phyloP scores from a whole-genome alignment of 1,284 basidiomycete genomes.

The Papiliotrema nemorosa region DNA sequence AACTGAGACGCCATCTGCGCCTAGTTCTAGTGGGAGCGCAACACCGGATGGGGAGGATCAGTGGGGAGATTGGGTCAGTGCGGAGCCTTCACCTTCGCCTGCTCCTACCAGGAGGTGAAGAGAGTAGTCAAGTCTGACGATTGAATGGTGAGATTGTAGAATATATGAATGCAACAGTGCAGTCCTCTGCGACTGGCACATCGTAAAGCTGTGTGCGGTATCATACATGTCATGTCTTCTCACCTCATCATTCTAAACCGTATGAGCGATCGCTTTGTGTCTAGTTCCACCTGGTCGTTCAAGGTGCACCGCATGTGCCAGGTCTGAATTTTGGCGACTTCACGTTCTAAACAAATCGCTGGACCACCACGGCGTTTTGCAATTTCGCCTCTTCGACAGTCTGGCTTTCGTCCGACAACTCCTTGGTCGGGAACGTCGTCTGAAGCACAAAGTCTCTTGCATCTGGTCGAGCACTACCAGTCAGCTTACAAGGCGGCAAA shows the following conservation, averaged over 20 bases:
- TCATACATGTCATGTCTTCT: too few relatives aligned
- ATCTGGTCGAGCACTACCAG: slow-evolving; percentile 56
- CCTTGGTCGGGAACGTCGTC: slow-evolving; percentile 76
- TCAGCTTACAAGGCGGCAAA: neutral
- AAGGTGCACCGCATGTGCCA: too few relatives aligned
- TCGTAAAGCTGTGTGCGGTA: too few relatives aligned
- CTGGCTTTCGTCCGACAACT: slow-evolving; percentile 62
- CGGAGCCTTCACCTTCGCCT: neutral
- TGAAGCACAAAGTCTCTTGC: slow-evolving; percentile 75
- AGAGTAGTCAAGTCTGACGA: too few relatives aligned
- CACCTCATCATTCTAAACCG: too few relatives aligned
- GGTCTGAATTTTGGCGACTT: too few relatives aligned
- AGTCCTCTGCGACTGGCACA: too few relatives aligned
- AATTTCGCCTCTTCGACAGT: slow-evolving; percentile 74
- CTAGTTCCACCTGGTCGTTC: too few relatives aligned
- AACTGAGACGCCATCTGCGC: neutral
- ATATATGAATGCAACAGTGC: too few relatives aligned
- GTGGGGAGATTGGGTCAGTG: slow-evolving; percentile 1
- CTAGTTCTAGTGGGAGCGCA: neutral
- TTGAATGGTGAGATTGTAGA: too few relatives aligned
- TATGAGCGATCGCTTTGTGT: too few relatives aligned
- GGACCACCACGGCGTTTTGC: slow-evolving; percentile 79
- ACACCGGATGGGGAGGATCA: neutral
- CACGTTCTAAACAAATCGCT: slow-evolving; percentile 59
- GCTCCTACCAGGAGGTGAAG: neutral